Evolutionary conservation across 352 stramenopile species (phyloP).

Genomic region (Phytophthora podocarpi): DNA sequence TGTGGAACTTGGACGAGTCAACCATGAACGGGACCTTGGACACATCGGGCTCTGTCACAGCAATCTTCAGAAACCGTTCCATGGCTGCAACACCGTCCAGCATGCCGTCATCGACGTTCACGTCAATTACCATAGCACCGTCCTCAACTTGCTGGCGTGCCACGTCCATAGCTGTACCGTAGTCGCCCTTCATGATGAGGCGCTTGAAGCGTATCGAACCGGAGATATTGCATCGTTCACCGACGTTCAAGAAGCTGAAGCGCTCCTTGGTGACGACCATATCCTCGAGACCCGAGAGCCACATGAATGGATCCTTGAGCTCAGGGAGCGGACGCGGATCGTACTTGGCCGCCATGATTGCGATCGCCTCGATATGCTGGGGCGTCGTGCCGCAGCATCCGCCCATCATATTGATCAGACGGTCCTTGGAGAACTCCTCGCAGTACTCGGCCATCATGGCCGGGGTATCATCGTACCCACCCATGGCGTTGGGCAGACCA

Average conservation of each 20-base stretch:
- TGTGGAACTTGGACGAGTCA: conserved; percentile 98
- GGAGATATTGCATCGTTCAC: conserved; percentile 96
- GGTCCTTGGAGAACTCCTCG: conserved; percentile 94
- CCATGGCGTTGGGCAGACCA: conserved; percentile 97
- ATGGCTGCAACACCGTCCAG: conserved; percentile 95
- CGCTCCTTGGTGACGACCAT: conserved; percentile 94
- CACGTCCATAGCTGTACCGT: conserved; percentile 95
- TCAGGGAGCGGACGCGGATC: conserved; percentile 83
- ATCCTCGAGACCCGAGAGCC: conserved; percentile 95
- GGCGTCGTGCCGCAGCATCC: conserved; percentile 97
- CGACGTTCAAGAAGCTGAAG: conserved; percentile 96
- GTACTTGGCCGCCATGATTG: conserved; percentile 78
- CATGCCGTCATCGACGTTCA: conserved; percentile 98
- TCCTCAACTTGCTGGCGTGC: conserved; percentile 97
- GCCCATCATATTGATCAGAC: conserved; percentile 97
- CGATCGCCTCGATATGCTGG: conserved; percentile 93
- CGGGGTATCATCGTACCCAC: conserved; percentile 95
- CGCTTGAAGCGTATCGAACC: conserved; percentile 96
- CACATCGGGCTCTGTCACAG: conserved; percentile 95
- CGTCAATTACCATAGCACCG: conserved; percentile 97
- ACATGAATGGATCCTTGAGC: conserved; percentile 93
- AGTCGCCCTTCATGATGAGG: conserved; percentile 95
- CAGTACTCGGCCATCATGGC: conserved; percentile 94
- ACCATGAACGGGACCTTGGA: conserved; percentile 98
- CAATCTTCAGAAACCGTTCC: conserved; percentile 98